Base-by-base conservation (phyloP, 2,329 filamentous ascomycete genomes). In the Epichloe festucae region DNA sequence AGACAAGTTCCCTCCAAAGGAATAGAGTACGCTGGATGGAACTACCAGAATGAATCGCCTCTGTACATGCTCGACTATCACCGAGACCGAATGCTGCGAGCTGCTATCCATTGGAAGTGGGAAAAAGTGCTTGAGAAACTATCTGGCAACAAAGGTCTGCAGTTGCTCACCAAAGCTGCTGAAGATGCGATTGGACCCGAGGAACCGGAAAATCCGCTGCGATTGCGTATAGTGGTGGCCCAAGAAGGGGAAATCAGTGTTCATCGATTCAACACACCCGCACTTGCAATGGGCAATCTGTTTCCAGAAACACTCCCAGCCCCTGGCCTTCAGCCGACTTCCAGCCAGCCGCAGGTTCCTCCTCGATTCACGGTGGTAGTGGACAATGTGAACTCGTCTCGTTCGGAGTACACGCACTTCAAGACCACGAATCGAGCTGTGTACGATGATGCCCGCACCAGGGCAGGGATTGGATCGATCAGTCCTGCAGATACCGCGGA, bases 11-110 rank as follows among this genome's bases (percentile, higher is more conserved):
- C 70, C 10, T 65, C 67, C 51, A 65, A 61, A 36, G 64, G 63
- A 1, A 62, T 71, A 35, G 54, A 59, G 35, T 61, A 73, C 54
- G 65, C 71, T 41, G 77, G 72, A 17, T 83, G 74, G 69, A 82
- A 81, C 60, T 73, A 70, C 58, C 56, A 61, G 27, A 67, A 71
- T 27, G 62, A 70, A 6, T 86, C 81, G 8, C 78, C 83, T 0
- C 82, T 88, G 58, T 94, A 94, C 66, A 88, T 94, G 75, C 76
- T 93, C 15, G 74, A 81, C 53, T 83, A 84, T 58, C 89, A 95
- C 65, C 79, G 81, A 45, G 85, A 90, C 63, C 84, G 89, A 50
- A 77, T 95, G 63, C 72, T 89, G n/a, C 76, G 71, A 52, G 81
- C 79, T 14, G 79, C 80, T 5, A 64, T 60, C 5, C 63, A 82